These are phyloP conservation scores for Rhodamnia argentea DNA, from an alignment of 345 rosid genomes.

Conservation along the genomic window DNA sequence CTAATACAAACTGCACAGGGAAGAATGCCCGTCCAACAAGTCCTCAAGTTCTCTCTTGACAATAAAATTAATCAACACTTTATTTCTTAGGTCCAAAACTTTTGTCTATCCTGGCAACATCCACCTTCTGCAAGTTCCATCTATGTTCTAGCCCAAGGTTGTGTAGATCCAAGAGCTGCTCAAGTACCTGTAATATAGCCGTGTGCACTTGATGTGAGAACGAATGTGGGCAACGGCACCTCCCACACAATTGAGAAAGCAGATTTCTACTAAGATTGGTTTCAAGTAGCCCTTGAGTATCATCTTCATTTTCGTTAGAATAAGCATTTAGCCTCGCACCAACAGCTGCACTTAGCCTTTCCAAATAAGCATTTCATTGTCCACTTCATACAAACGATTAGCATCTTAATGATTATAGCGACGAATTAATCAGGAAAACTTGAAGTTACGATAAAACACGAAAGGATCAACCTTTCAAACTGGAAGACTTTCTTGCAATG, in stretches of 20 bases:
- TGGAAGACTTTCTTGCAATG: background rate
- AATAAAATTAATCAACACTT: background rate
- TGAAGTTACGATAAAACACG: background rate
- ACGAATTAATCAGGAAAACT: background rate
- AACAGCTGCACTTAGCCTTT: background rate
- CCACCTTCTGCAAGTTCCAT: background rate
- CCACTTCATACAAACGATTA: background rate
- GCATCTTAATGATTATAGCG: background rate
- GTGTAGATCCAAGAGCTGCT: conserved; percentile 21
- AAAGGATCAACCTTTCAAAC: background rate
- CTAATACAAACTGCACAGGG: background rate
- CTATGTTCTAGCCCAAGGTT: conserved; percentile 18
- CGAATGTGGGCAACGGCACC: background rate
- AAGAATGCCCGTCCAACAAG: background rate
- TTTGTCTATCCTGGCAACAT: background rate
- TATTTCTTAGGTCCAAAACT: background rate
- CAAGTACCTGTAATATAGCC: conserved; percentile 55
- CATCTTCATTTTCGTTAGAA: background rate
- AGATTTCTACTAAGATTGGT: background rate
- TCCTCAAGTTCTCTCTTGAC: background rate
- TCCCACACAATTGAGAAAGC: background rate
- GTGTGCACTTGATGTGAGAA: background rate
- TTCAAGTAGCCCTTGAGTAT: background rate
- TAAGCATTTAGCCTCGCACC: background rate
- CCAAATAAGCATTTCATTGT: background rate